phyloP scores from a whole-genome alignment of 2,329 filamentous ascomycete species.

The Diaporthe nobilis region DNA sequence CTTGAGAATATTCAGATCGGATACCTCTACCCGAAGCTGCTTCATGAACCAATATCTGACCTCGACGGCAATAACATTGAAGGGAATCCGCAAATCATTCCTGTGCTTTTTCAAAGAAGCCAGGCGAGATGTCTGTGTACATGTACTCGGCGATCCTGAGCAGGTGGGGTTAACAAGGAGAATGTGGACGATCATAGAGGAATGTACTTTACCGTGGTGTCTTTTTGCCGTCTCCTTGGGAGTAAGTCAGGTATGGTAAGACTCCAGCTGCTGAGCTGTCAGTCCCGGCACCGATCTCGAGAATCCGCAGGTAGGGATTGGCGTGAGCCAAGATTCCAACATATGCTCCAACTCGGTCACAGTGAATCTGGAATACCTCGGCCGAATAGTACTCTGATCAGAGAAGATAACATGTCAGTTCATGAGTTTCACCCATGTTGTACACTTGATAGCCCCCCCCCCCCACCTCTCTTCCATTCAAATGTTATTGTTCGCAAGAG shows the following conservation, averaged over 20 bases:
- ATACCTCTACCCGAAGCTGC: constrained; percentile 44
- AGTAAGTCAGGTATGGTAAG: not conserved
- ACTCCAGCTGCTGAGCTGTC: constrained; percentile 43
- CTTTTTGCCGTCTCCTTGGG: not conserved
- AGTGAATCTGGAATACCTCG: too few relatives aligned
- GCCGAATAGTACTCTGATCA: too few relatives aligned
- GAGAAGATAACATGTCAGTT: too few relatives aligned
- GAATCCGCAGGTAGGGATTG: too few relatives aligned
- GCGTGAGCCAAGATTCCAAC: too few relatives aligned
- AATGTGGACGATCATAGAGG: too few relatives aligned
- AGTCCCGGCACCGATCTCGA: constrained; percentile 35
- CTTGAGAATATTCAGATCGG: constrained; percentile 52
- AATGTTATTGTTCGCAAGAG: too few relatives aligned
- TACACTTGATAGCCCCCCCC: too few relatives aligned
- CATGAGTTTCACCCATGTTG: too few relatives aligned
- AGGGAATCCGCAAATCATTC: constrained; percentile 45
- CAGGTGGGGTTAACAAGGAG: not conserved
- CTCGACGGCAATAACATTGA: constrained; percentile 47
- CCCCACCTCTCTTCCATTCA: too few relatives aligned
- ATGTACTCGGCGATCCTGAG: constrained; percentile 11
- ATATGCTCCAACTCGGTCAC: too few relatives aligned
- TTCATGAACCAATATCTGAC: constrained; percentile 46
- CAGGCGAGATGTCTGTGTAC: constrained; percentile 59
- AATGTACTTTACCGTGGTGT: constrained; percentile 29
- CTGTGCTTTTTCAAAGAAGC: constrained; percentile 55